Evolutionary conservation across 2,329 filamentous ascomycete species (phyloP).

Genomic region (Fusarium chaquense): DNA sequence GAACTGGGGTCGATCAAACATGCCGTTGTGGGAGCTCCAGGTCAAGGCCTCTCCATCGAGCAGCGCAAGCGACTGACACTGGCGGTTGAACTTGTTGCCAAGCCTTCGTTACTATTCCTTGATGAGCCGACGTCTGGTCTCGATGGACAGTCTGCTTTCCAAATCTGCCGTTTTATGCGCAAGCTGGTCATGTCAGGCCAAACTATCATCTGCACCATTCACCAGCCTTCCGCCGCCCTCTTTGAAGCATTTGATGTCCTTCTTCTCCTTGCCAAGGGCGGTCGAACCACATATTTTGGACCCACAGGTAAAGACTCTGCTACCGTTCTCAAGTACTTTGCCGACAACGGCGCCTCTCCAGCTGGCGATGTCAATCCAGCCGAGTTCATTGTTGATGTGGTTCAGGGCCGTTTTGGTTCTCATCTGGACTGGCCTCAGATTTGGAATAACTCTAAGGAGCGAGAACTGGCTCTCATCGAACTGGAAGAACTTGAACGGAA

Average conservation of each 20-base stretch:
- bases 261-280: conserved; percentile 71
- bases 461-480: conserved; percentile 63
- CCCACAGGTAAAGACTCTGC: conserved; percentile 68
- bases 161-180: conserved; percentile 73
- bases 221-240: conserved; percentile 76
- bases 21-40: conserved; percentile 69
- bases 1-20: conserved; percentile 73
- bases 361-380: conserved; percentile 74
- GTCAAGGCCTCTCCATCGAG: conserved; percentile 66
- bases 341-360: conserved; percentile 72
- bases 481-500: neutral
- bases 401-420: conserved; percentile 60
- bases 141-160: conserved; percentile 75
- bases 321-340: conserved; percentile 72
- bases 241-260: conserved; percentile 72
- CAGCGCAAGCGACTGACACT: conserved; percentile 69
- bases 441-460: conserved; percentile 73
- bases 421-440: conserved; percentile 74
- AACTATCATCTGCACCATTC: conserved; percentile 76
- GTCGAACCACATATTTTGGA: conserved; percentile 75
- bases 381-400: conserved; percentile 77
- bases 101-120: conserved; percentile 69
- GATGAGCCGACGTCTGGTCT: conserved; percentile 74
- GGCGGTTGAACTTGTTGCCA: conserved; percentile 70
- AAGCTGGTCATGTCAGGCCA: conserved; percentile 75